These are phyloP conservation scores for Magnusiomyces suaveolens DNA, from an alignment of 1,139 yeast genomes.

Conservation along the genomic window DNA sequence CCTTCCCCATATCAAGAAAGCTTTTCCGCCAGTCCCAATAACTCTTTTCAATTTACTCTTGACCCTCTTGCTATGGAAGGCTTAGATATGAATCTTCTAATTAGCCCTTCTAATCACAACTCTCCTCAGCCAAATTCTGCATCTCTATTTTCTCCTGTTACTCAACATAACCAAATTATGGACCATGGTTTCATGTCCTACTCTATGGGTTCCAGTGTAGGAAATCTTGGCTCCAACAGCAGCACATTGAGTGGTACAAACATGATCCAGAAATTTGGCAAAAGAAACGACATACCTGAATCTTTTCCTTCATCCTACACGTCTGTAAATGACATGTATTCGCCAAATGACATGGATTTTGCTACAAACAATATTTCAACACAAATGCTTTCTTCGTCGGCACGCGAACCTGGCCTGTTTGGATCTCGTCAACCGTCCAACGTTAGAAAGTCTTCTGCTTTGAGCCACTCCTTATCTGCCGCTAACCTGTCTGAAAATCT, in stretches of 20 bases:
- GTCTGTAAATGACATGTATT: constrained; percentile 11
- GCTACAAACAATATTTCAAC: background rate
- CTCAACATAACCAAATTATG: background rate
- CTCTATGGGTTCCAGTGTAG: background rate
- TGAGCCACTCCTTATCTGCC: constrained; percentile 8
- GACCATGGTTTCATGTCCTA: background rate
- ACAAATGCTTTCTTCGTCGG: background rate
- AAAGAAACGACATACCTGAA: background rate
- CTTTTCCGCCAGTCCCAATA: constrained; percentile 2
- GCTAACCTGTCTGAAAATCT: constrained; percentile 4
- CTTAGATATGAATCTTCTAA: constrained; percentile 18
- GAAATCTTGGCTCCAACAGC: background rate
- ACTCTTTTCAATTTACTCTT: constrained; percentile 27
- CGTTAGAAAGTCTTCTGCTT: constrained; percentile 2
- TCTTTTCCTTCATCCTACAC: constrained; percentile 9
- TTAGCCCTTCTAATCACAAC: background rate
- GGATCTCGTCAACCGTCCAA: constrained; percentile 4
- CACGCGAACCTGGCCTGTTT: constrained; percentile 2
- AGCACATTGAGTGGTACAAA: background rate
- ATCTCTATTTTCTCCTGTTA: background rate
- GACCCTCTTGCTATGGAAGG: constrained; percentile 32
- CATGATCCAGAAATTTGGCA: background rate
- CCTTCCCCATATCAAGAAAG: background rate
- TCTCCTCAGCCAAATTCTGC: background rate
- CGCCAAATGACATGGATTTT: constrained; percentile 8